phyloP scores from a whole-genome alignment of 2,329 filamentous ascomycete genomes.

The Apiospora marii region DNA sequence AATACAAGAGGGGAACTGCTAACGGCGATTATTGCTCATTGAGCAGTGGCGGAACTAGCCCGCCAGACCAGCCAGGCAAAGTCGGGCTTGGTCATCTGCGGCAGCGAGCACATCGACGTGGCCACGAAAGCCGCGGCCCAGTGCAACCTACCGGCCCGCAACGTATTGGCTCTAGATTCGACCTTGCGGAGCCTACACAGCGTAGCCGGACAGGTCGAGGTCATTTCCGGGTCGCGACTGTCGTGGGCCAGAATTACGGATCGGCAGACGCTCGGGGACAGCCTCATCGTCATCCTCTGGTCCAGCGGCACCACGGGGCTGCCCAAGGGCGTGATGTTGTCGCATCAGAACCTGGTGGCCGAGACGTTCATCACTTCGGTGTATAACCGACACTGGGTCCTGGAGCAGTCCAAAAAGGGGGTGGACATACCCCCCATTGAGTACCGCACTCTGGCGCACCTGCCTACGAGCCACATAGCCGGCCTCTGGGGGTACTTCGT shows the following conservation, averaged over 20 bases:
- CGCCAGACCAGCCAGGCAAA: conserved; percentile 53
- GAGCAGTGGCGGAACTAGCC: conserved; percentile 53
- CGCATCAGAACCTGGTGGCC: conserved; percentile 41
- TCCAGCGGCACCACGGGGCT: conserved; percentile 53
- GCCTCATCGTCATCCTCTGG: conserved; percentile 46
- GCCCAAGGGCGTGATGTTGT: conserved; percentile 51
- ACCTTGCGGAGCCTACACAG: conserved; percentile 24
- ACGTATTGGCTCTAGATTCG: conserved; percentile 26
- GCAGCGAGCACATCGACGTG: conserved; percentile 50
- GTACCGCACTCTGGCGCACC: conserved; percentile 52
- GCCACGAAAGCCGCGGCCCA: conserved; percentile 52
- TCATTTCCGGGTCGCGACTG: not conserved
- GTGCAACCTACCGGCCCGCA: conserved; percentile 37
- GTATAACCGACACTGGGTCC: not conserved
- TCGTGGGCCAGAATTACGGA: conserved; percentile 23
- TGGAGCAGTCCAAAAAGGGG: conserved; percentile 20
- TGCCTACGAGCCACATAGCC: conserved; percentile 56
- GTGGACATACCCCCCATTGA: not conserved
- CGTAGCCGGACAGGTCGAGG: conserved; percentile 21
- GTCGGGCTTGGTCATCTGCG: conserved; percentile 51
- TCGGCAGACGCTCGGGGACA: conserved; percentile 24
- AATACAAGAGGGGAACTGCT: not conserved
- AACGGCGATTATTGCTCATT: not conserved
- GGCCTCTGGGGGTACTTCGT: conserved; percentile 56
- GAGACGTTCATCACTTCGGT: conserved; percentile 18